Evolutionary conservation across 1,284 basidiomycete genomes (phyloP).

Genomic region (Nidula niveotomentosa): DNA sequence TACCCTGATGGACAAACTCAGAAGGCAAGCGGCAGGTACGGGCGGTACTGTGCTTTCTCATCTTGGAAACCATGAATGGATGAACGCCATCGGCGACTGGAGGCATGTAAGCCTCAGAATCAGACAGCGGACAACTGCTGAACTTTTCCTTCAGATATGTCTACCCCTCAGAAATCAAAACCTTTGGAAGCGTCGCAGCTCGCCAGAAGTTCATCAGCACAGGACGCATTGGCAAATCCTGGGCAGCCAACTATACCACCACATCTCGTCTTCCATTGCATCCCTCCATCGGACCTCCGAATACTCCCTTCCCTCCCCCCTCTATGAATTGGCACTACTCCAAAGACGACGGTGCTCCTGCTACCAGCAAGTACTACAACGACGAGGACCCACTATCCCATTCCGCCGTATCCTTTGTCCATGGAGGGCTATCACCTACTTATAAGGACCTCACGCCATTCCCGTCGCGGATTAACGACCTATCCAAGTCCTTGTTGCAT

Average conservation of each 20-base stretch:
- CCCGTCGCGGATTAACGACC: slow-evolving; percentile 76
- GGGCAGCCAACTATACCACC: slow-evolving; percentile 86
- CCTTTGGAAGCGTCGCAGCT: slow-evolving; percentile 69
- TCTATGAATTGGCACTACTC: slow-evolving; percentile 26
- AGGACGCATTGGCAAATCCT: slow-evolving; percentile 80
- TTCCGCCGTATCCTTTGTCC: slow-evolving; percentile 83
- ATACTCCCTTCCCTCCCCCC: slow-evolving; percentile 65
- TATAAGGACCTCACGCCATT: slow-evolving; percentile 76
- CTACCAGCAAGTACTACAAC: slow-evolving; percentile 16
- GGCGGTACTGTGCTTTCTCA: slow-evolving; percentile 79
- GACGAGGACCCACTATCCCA: slow-evolving; percentile 55
- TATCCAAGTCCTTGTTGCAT: slow-evolving; percentile 65
- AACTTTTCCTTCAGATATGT: slow-evolving; percentile 68
- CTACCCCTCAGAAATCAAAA: slow-evolving; percentile 73
- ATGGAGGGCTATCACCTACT: slow-evolving; percentile 80
- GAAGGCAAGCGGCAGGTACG: slow-evolving; percentile 65
- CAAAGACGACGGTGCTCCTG: slow-evolving; percentile 24
- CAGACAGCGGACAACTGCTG: too few species aligned
- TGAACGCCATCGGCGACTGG: slow-evolving; percentile 92
- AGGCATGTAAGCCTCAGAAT: slow-evolving; percentile 41
- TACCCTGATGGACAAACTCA: slow-evolving; percentile 77
- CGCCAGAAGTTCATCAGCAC: slow-evolving; percentile 73
- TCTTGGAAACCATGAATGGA: slow-evolving; percentile 90
- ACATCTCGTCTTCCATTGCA: slow-evolving; percentile 81
- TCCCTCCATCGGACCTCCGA: slow-evolving; percentile 64